Evolutionary conservation across 1,284 basidiomycete genomes (phyloP).

Genomic region (Pseudozyma tsukubaensis): DNA sequence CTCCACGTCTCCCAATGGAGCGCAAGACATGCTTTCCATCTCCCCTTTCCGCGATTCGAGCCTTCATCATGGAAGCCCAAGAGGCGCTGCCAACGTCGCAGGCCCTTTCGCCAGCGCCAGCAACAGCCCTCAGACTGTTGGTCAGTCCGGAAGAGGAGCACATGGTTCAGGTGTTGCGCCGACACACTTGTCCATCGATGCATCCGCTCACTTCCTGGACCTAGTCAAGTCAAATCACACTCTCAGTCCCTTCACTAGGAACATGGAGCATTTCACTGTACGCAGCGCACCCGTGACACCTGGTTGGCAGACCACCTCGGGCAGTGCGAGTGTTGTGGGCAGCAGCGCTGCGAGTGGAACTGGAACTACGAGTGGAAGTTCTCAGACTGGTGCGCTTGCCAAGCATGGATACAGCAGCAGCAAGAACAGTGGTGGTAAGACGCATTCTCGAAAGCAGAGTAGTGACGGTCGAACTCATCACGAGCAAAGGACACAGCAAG

Average conservation of each 20-base stretch:
- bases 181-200: constrained; percentile 44
- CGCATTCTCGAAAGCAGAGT: background rate
- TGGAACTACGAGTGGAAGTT: constrained; percentile 42
- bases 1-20: constrained; percentile 29
- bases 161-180: constrained; percentile 21
- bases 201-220: constrained; percentile 59
- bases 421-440: background rate
- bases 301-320: constrained; percentile 38
- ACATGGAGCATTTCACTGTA: constrained; percentile 62
- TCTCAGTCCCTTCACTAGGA: constrained; percentile 60
- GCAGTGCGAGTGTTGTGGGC: constrained; percentile 34
- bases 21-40: constrained; percentile 40
- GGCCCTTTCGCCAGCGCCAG: constrained; percentile 24
- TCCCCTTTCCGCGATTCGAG: constrained; percentile 46
- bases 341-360: constrained; percentile 49
- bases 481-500: constrained; percentile 9
- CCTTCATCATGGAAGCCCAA: constrained; percentile 30
- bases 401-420: constrained; percentile 10
- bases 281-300: constrained; percentile 61
- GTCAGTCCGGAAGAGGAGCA: constrained; percentile 7
- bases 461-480: background rate
- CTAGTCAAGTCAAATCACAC: constrained; percentile 64
- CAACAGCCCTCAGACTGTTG: constrained; percentile 37
- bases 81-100: constrained; percentile 18
- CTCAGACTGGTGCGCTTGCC: constrained; percentile 20